Base-by-base conservation (phyloP, 2,329 filamentous ascomycete species). In the Furcasterigmium furcatum region DNA sequence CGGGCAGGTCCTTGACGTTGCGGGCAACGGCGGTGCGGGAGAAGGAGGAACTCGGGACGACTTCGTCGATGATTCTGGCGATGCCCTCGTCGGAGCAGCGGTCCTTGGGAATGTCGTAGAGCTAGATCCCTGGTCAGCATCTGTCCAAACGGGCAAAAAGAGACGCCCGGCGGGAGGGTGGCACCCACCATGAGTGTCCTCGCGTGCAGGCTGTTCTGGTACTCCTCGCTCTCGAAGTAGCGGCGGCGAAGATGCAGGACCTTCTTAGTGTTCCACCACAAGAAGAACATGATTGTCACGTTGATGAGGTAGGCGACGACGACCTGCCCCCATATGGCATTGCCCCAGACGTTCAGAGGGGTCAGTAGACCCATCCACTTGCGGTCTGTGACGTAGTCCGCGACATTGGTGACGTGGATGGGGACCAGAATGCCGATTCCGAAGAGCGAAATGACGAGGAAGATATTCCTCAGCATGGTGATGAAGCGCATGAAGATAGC, bases 391-490 rank as follows among this genome's bases (percentile, higher is more conserved):
- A 59, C 51, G 18, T 46, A 60, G 20, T 65, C 62, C n/a, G 34
- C 34, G 44, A 73, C 77, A 46, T 77, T 69, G 8, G 71, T 69
- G 48, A 88, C 66, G 59, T 96, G 92, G 57, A 95, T 71, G 1
- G 94, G 94, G 32, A 96, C 83, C 52, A 96, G 75, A 48, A 97
- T 80, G 43, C 74, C 75, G 53, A 88, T 85, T 16, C 88, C 90
- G 25, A 95, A 65, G 7, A 95, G 52, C 22, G 84, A 79, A 45
- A 96, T 69, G 8, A 80, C 68, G 22, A 87, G 61, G 61, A 97
- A 96, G 52, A 97, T 88, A 62, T 96, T 94, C 49, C 94, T 84
- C 60, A 88, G 88, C 94, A 99, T 97, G 54, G 84, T 79, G 41
- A 85, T 81, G 58, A 96, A 91, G 43, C 92, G 85, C 53, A 99